Base-by-base conservation (phyloP, 306 rosid genomes). In the Oemleria cerasiformis region DNA sequence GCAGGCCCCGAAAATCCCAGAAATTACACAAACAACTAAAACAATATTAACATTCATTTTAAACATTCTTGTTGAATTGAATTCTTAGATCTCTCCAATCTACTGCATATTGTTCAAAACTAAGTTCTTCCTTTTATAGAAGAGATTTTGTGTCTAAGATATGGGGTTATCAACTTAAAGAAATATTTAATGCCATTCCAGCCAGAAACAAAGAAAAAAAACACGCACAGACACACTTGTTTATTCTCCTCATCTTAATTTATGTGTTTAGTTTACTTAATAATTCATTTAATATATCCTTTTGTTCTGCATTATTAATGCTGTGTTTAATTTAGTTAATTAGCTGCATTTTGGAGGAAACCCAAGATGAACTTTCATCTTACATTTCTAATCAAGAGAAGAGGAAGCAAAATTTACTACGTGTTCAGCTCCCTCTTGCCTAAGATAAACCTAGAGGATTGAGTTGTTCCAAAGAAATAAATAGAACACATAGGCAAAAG, bases 1-100 rank as follows among this genome's bases (percentile, higher is more conserved):
- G 51, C 81, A 80, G 15, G 23, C 49, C 38, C 36, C 53, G 21
- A 64, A 38, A 19, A 64, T 20, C 15, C 68, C 53, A 21, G 0
- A 43, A 43, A 20, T 11, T 12, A 64, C 53, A 20, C 5, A 64
- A 9, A 43, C 36, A 6, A 64, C 38, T 20, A 64, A 43, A n/a
- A 64, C 30, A 64, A 43, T 64, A 4, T 42, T 20, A 20, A 42
- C 53, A 6, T 64, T 64, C 68, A 64, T 42, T 23, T 64, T 21
- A 21, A 13, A 12, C 36, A 0, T 21, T 60, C 2, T 8, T 60
- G 16, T 36, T 45, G 50, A 45, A 50, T 50, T 30, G 36, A 30
- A 30, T 19, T 56, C 62, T 12, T 5, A 56, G 62, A 15, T 56
- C 15, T 56, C 15, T 56, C 38, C 62, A 56, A 11, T 56, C 17